Conservation (phyloP, 2,329 filamentous ascomycete genomes). For the Diaporthe ampelina region DNA sequence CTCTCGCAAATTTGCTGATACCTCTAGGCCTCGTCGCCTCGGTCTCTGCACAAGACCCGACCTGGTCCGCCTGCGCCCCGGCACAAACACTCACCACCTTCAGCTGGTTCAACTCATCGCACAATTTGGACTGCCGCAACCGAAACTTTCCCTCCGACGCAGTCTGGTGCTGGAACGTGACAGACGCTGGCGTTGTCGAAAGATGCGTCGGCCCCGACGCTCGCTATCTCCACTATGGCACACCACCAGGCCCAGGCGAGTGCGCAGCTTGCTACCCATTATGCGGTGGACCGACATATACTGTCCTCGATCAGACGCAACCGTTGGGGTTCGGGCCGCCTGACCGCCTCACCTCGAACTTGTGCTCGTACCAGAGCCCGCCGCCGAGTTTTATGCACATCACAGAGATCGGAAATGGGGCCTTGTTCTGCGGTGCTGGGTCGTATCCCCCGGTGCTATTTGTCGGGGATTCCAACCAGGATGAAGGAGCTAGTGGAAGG, state of each 20-base stretch:
- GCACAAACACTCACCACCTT: slow-evolving; percentile 25
- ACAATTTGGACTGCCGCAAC: slow-evolving; percentile 37
- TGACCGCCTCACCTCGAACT: slow-evolving; percentile 30
- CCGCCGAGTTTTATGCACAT: slow-evolving; percentile 12
- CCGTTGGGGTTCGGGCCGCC: slow-evolving; percentile 35
- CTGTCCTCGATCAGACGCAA: background rate
- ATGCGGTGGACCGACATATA: background rate
- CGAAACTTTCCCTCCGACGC: slow-evolving; percentile 30
- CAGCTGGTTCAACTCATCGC: slow-evolving; percentile 37
- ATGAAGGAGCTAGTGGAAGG: background rate
- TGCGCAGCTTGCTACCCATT: slow-evolving; percentile 8
- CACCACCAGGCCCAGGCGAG: slow-evolving; percentile 19
- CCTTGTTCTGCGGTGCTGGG: slow-evolving; percentile 31
- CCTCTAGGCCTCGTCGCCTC: background rate
- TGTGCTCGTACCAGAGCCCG: slow-evolving; percentile 20
- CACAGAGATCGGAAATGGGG: slow-evolving; percentile 32
- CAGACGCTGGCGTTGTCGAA: background rate
- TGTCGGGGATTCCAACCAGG: slow-evolving; percentile 35
- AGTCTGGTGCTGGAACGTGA: slow-evolving; percentile 34
- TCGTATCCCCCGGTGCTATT: slow-evolving; percentile 24
- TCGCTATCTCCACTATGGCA: slow-evolving; percentile 33
- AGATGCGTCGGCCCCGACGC: slow-evolving; percentile 16
- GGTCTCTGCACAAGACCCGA: background rate
- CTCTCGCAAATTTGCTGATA: background rate
- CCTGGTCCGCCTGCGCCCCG: background rate